Percentiles rank a stretch among this genome's conserved stretches.
Evolutionary conservation across 2,329 filamentous ascomycete genomes (phyloP).

Genomic region (Cladosporium halotolerans): DNA sequence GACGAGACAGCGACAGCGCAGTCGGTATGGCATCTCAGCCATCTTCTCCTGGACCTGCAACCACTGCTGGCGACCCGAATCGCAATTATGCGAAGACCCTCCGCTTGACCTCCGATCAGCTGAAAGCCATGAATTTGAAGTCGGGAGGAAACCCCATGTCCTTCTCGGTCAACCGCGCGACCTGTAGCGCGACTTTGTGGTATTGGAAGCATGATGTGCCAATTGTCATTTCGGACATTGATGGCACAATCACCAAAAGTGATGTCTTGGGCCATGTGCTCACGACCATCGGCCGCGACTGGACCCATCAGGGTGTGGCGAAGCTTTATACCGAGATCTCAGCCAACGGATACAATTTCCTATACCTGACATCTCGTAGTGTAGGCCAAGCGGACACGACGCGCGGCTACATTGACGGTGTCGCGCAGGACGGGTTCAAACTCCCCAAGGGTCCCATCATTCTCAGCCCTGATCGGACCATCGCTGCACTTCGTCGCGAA

Average conservation of each 20-base stretch:
- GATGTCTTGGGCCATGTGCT: constrained; percentile 67
- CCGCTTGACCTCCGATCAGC: constrained; percentile 87
- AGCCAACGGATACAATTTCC: constrained; percentile 95
- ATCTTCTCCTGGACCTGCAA: constrained; percentile 38
- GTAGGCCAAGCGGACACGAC: constrained; percentile 92
- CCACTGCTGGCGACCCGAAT: constrained; percentile 58
- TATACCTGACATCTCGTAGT: constrained; percentile 91
- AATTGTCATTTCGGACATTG: constrained; percentile 96
- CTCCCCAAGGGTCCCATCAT: constrained; percentile 90
- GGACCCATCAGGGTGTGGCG: constrained; percentile 94
- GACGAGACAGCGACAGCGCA: constrained; percentile 64
- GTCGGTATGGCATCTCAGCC: constrained; percentile 58
- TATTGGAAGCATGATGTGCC: constrained; percentile 87
- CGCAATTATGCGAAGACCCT: constrained; percentile 95
- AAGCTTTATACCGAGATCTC: constrained; percentile 96
- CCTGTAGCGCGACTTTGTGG: constrained; percentile 87
- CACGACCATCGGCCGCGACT: constrained; percentile 94
- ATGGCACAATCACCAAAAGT: constrained; percentile 92
- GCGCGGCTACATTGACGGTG: constrained; percentile 79
- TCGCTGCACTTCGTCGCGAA: constrained; percentile 85
- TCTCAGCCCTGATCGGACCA: constrained; percentile 87
- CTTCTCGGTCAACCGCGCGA: constrained; percentile 93
- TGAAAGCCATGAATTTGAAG: constrained; percentile 77
- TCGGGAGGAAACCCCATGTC: constrained; percentile 87
- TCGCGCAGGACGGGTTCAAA: constrained; percentile 78